phyloP scores from a whole-genome alignment of 345 rosid genomes.

The Arabis hirsuta region DNA sequence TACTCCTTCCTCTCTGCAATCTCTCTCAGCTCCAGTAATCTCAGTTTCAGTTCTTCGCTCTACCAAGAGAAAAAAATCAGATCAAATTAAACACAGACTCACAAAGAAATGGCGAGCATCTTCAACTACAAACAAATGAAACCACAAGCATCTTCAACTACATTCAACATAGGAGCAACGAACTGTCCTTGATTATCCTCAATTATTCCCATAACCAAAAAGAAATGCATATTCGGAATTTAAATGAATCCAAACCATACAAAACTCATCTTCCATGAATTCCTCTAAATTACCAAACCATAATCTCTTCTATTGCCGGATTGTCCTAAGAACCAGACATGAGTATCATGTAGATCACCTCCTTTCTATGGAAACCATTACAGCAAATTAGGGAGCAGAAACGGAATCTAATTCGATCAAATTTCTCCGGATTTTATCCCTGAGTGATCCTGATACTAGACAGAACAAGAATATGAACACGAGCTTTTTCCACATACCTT shows the following conservation, averaged over 20 bases:
- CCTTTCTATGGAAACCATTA: not conserved
- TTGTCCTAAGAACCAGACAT: not conserved
- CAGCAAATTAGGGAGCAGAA: not conserved
- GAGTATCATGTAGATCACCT: not conserved
- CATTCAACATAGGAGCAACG: not conserved
- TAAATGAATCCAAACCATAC: not conserved
- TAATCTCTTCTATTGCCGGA: not conserved
- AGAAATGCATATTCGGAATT: not conserved
- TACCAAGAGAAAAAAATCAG: constrained; percentile 30
- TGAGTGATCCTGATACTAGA: not conserved
- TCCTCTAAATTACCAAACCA: not conserved
- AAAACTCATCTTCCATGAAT: constrained; percentile 7
- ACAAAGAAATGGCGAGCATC: not conserved
- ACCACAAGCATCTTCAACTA: not conserved
- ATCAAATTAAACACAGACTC: constrained; percentile 8
- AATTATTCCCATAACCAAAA: not conserved
- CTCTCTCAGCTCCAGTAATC: constrained; percentile 70
- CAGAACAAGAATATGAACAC: not conserved
- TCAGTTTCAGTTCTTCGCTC: constrained; percentile 80
- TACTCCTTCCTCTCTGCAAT: constrained; percentile 83
- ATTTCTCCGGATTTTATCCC: not conserved
- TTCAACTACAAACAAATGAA: not conserved
- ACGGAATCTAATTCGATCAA: constrained; percentile 5
- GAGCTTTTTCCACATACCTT: constrained; percentile 52
- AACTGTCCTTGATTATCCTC: not conserved